Evolutionary conservation across 768 basidiomycete species (phyloP), one percentile per base, ranked within the genome.

Genomic region (Tulasnella sp.): DNA sequence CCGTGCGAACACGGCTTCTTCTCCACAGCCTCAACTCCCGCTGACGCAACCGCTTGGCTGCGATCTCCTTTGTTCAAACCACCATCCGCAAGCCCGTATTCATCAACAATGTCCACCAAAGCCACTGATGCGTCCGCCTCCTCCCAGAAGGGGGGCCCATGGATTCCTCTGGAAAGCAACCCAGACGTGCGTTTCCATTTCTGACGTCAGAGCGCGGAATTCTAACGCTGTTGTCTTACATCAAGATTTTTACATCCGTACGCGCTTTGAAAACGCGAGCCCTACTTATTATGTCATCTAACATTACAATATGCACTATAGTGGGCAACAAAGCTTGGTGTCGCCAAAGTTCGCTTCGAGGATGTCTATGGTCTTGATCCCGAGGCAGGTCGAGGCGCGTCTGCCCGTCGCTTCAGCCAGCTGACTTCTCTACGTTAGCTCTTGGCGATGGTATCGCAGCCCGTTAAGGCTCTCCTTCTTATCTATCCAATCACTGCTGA

Each of bases 111-210:
- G 57, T 61, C 57, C 32, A 71, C 73, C 48, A 44, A 74, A 40
- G 61, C 37, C 3, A n/a, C 75, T n/a, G 70, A 42, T 32, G 20
- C 32, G 44, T 29, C 69, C 20, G 20, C 75, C 35, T 20, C 39
- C 7, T 26, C 44, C 37, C 40, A 77, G 69, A 70, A 70, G n/a
- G 77, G 40, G 26, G 78, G 78, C 42, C 87, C 85, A 67, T 95
- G 93, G 93, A 89, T 95, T 73, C 93, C 93, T 10, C 86, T 94
- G 16, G 93, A 95, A 84, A 90, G 91, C 80, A 93, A 92, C 81
- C 93, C 89, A 75, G 84, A 89, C 79, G 89, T 88, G 81, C 73
- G 80, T 13, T 3, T 76, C 18, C 32, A 10, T 23, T 40, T 40
- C 39, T 51, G 32, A 39, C 18, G 3, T 75, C 40, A 69, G 51